These are phyloP conservation scores for Puccinia novopanici DNA, from an alignment of 1,284 basidiomycete genomes.

Conservation along the genomic window DNA sequence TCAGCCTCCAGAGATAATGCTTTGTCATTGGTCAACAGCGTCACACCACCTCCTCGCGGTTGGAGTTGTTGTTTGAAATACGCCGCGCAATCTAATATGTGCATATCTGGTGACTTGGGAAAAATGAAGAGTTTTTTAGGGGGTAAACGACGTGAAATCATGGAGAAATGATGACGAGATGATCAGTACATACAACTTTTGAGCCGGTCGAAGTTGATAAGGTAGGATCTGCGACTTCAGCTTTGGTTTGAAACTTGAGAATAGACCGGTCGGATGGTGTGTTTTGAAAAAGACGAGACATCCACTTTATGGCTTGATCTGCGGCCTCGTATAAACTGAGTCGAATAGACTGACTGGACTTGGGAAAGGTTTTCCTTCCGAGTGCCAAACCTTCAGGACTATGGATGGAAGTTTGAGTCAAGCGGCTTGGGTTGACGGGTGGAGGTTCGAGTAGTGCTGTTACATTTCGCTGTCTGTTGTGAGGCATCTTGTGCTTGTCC, in stretches of 20 bases:
- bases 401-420: conserved; percentile 17
- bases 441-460: conserved; percentile 28
- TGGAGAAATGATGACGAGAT: neutral
- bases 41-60: conserved; percentile 21
- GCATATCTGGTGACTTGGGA: conserved; percentile 40
- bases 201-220: neutral
- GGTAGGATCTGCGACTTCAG: conserved; percentile 12
- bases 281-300: conserved; percentile 18
- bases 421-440: neutral
- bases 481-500: conserved; percentile 33
- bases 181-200: conserved; percentile 27
- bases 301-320: conserved; percentile 38
- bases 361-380: neutral
- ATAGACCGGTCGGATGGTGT: conserved; percentile 6
- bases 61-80: conserved; percentile 29
- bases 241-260: conserved; percentile 23
- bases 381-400: conserved; percentile 10
- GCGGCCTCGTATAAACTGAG: conserved; percentile 37
- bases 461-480: conserved; percentile 26
- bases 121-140: neutral
- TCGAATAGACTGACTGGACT: conserved; percentile 3
- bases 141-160: neutral
- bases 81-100: conserved; percentile 35
- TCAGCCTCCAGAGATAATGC: conserved; percentile 37
- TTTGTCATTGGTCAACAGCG: conserved; percentile 30